These are phyloP conservation scores for Fagus crenata DNA, from an alignment of 306 rosid species.

Conservation along the genomic window DNA sequence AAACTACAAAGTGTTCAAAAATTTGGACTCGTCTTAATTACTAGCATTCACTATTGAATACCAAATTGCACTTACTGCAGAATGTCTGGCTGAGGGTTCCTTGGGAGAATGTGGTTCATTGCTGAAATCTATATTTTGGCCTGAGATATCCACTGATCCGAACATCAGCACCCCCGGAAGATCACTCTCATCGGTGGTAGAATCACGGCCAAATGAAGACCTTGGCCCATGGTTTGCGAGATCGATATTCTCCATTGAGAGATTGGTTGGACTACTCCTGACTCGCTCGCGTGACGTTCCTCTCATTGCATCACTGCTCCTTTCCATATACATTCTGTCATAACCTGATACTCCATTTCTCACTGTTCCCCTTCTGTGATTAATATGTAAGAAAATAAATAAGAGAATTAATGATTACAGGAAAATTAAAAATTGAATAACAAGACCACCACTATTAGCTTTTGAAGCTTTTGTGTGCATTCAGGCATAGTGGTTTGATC, in stretches of 20 bases:
- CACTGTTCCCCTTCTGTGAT: slow-evolving; percentile 40
- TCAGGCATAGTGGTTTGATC: no score
- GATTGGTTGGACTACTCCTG: slow-evolving; percentile 39
- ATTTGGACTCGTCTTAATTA: no score
- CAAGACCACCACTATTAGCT: no score
- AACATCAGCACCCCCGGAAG: slow-evolving; percentile 17
- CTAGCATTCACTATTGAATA: slow-evolving; percentile 6
- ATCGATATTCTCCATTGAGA: slow-evolving; percentile 47
- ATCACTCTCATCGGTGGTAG: slow-evolving; percentile 48
- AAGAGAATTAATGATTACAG: background rate
- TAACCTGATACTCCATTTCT: slow-evolving; percentile 36
- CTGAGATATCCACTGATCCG: slow-evolving; percentile 43
- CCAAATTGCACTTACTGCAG: slow-evolving; percentile 50
- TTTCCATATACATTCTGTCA: slow-evolving; percentile 21
- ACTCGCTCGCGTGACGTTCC: slow-evolving; percentile 42
- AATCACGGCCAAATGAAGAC: slow-evolving; percentile 37
- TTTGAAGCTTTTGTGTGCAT: no score
- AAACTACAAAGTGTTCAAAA: no score
- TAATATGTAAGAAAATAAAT: slow-evolving; percentile 5
- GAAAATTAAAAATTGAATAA: background rate
- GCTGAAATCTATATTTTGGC: slow-evolving; percentile 35
- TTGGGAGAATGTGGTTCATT: slow-evolving; percentile 18
- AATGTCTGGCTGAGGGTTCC: slow-evolving; percentile 28
- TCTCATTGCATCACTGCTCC: slow-evolving; percentile 12
- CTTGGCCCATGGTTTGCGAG: slow-evolving; percentile 30